Evolutionary conservation across 768 basidiomycete species (phyloP).

Genomic region (Leccinum longicurvipes): DNA sequence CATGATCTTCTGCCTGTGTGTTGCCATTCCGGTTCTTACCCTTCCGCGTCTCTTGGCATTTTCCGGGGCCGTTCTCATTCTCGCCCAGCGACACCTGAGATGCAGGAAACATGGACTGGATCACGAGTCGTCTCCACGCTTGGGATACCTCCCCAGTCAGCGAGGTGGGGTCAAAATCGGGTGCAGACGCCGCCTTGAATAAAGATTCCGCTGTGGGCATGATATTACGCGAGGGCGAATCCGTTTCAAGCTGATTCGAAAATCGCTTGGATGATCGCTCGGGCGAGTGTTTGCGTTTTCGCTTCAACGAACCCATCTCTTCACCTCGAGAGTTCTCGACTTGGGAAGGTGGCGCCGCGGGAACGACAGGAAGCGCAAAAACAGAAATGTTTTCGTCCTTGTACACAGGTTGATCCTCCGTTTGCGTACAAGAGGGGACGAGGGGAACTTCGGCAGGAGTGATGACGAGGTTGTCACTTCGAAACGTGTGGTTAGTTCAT

Average conservation of each 20-base stretch:
- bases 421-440: conserved; percentile 11
- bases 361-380: conserved; percentile 55
- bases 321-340: not conserved
- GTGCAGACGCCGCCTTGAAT: conserved; percentile 19
- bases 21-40: conserved; percentile 3
- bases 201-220: conserved; percentile 7
- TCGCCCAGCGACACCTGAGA: conserved; percentile 21
- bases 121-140: conserved; percentile 50
- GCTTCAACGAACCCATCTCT: conserved; percentile 27
- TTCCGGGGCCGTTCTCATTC: conserved; percentile 6
- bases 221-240: not conserved
- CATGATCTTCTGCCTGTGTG: not conserved
- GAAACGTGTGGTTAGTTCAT: not conserved
- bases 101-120: conserved; percentile 63
- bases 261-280: conserved; percentile 37
- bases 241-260: not conserved
- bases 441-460: conserved; percentile 43
- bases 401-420: conserved; percentile 45
- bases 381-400: conserved; percentile 63
- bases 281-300: conserved; percentile 43
- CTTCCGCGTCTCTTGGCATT: conserved; percentile 11
- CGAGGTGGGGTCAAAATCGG: conserved; percentile 28
- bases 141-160: conserved; percentile 47
- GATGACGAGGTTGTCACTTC: conserved; percentile 51
- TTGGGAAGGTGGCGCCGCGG: conserved; percentile 6